Percentiles rank a stretch among this genome's conserved stretches.
Evolutionary conservation across 148 eudicot genomes (phyloP).

Genomic region (Oxyria digyna): DNA sequence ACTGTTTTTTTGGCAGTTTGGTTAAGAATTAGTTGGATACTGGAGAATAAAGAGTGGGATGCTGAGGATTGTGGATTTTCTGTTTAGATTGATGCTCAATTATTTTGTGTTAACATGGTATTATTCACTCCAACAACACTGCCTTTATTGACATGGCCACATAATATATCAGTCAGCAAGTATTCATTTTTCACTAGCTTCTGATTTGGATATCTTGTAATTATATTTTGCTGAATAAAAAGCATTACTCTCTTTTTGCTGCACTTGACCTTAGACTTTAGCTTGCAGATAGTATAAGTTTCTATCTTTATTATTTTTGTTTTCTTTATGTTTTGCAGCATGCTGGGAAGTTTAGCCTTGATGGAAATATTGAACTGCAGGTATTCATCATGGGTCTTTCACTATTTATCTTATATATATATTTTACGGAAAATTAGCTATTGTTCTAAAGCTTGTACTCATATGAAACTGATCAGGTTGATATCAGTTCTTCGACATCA

Average conservation of each 20-base stretch:
- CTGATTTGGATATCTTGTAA: background rate
- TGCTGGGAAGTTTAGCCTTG: conserved; percentile 62
- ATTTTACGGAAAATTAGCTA: background rate
- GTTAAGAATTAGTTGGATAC: background rate
- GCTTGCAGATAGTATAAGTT: background rate
- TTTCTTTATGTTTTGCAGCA: conserved; percentile 28
- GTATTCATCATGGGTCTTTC: conserved; percentile 20
- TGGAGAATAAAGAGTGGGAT: background rate
- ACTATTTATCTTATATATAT: background rate
- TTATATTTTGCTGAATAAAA: background rate
- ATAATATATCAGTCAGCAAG: background rate
- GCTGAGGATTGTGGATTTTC: background rate
- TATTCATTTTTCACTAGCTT: background rate
- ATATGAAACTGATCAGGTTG: conserved; percentile 44
- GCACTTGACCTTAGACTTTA: background rate
- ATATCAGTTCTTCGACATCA: conserved; percentile 40
- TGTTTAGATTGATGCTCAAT: background rate
- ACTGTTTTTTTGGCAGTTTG: background rate
- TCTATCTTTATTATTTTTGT: background rate
- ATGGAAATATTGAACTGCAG: conserved; percentile 72
- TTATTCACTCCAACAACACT: background rate
- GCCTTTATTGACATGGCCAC: background rate
- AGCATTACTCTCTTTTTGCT: background rate
- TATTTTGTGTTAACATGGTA: background rate
- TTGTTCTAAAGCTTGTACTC: conserved; percentile 3